These are phyloP conservation scores for Musa itinerans DNA, from an alignment of 176 grass and related monocot genomes.

Conservation along the genomic window DNA sequence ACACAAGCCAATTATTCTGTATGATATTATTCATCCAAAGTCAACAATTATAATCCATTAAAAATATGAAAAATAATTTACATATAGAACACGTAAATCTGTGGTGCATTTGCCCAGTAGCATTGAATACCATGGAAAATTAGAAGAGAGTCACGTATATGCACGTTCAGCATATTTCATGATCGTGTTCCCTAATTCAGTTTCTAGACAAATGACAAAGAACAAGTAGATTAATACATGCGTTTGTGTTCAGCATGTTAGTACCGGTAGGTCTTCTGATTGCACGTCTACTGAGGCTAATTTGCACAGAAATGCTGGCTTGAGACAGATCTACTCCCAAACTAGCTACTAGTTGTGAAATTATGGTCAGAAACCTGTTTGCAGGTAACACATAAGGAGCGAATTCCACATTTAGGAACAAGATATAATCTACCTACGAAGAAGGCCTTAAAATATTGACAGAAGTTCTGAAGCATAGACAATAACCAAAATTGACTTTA, in stretches of 20 bases:
- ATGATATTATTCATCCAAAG: no score
- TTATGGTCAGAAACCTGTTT: slow-evolving; percentile 35
- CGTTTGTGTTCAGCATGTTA: slow-evolving; percentile 36
- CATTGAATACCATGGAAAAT: no score
- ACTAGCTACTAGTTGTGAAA: slow-evolving; percentile 53
- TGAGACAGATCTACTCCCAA: slow-evolving; percentile 49
- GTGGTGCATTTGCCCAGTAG: no score
- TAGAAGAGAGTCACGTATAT: no score
- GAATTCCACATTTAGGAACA: background rate
- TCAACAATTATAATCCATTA: no score
- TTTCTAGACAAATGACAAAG: background rate
- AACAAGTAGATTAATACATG: slow-evolving; percentile 1
- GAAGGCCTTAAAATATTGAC: no score
- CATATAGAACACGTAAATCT: background rate
- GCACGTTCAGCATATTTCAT: background rate
- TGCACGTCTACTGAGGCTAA: slow-evolving; percentile 46
- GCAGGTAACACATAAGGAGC: background rate
- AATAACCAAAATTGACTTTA: no score
- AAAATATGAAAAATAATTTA: background rate
- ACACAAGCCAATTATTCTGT: no score
- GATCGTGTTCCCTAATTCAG: background rate
- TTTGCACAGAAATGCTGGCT: slow-evolving; percentile 42
- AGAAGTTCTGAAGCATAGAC: no score
- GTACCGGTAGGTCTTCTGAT: slow-evolving; percentile 26
- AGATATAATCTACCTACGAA: background rate